phyloP scores from a whole-genome alignment of 371 early-diverging fungal genomes.

The Mortierella sp. region DNA sequence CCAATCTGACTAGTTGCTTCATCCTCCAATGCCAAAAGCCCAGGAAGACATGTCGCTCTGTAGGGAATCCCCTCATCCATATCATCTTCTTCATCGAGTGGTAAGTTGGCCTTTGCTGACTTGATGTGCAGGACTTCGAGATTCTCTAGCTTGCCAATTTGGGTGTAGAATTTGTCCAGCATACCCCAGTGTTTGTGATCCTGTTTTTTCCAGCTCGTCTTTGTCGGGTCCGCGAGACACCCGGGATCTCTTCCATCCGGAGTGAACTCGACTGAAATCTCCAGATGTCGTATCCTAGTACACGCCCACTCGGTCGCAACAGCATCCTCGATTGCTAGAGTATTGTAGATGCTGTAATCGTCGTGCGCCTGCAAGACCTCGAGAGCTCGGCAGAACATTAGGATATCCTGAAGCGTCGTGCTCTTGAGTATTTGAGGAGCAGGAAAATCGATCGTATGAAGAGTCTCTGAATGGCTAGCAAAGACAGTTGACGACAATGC shows the following conservation, averaged over 20 bases:
- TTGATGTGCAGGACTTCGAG: not conserved
- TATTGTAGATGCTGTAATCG: not conserved
- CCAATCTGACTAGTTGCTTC: not conserved
- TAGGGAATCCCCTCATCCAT: too few species aligned
- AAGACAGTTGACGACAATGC: not conserved
- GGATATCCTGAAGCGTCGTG: not conserved
- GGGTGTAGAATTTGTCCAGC: not conserved
- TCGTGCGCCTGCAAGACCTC: not conserved
- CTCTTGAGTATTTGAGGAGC: not conserved
- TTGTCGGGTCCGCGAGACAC: not conserved
- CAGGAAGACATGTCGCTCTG: not conserved
- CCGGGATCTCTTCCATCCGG: not conserved
- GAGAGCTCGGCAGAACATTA: not conserved
- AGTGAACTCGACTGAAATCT: not conserved
- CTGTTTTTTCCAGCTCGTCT: not conserved
- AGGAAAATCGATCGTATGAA: not conserved
- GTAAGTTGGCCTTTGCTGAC: not conserved
- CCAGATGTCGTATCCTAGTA: not conserved
- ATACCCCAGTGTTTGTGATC: not conserved
- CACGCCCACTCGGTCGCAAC: not conserved
- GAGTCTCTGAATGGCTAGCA: not conserved
- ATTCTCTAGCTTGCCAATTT: not conserved
- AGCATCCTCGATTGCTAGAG: not conserved
- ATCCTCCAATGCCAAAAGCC: not conserved
- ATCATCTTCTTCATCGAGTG: not conserved